Base-by-base conservation (phyloP, 306 rosid species). In the Dalbergia oliveri region DNA sequence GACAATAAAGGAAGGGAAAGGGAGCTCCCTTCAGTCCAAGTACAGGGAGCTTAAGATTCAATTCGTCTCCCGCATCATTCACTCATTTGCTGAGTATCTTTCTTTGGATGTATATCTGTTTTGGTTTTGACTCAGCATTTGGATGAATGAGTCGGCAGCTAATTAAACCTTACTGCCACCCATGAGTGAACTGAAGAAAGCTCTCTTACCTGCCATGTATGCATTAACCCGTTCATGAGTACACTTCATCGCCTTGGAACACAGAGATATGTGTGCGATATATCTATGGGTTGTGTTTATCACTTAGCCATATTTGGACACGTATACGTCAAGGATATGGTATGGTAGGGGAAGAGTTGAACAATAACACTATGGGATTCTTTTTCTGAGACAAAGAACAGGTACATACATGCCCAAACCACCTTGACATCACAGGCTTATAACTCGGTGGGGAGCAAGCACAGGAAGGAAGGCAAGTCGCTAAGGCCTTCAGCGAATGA, bases 21-120 rank as follows among this genome's bases (percentile, higher is more conserved):
- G 98, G 98, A 94, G 98, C 98, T 94, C 98, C 98, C 98, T 94
- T 94, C 98, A 94, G 98, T 94, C 98, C 98, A 94, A 94, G 83
- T 57, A 88, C 86, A 85, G 91, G 82, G 89, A 82, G 84, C 88
- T 54, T 85, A 92, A 88, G 98, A 94, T 82, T 81, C 87, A 92
- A 94, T 78, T 68, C 81, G 92, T 87, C 98, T 94, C 92, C 98
- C 91, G 91, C 94, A 41, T 92, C 98, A 94, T 92, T 91, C 97
- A 94, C 88, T 79, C 97, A 89, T 88, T 88, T 92, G 88, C 90
- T 70, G 92, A 84, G 91, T 76, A 1, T 5, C 2, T 1, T 26
- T 26, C n/a, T 11, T 26, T 2, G 3, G 31, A 4, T 13, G 1
- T 2, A 26, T 26, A n/a, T n/a, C n/a, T n/a, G 31, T 1, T 2